A percentile compares a stretch with the other conserved stretches of the same genome.
These are phyloP conservation scores for Taphrina confusa DNA, from an alignment of 1,139 yeast genomes.

Conservation along the genomic window DNA sequence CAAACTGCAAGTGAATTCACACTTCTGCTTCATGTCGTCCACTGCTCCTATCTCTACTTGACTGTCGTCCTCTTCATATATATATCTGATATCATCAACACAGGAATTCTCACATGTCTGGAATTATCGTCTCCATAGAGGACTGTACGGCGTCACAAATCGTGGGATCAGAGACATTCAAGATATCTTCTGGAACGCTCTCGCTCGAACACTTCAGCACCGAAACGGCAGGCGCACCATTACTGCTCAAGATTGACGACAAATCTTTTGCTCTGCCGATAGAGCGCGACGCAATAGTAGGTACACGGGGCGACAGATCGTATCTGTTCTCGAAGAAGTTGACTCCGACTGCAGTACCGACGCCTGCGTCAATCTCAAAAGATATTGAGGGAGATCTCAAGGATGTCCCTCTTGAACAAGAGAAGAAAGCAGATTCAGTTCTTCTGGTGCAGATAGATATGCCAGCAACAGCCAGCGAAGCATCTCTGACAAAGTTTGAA, in stretches of 20 bases:
- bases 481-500: constrained; percentile 21
- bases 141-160: constrained; percentile 11
- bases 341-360: not conserved
- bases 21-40: too few relatives aligned
- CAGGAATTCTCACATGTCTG: too few relatives aligned
- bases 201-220: constrained; percentile 7
- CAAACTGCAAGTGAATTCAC: too few relatives aligned
- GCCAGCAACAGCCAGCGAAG: constrained; percentile 19
- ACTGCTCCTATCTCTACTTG: too few relatives aligned
- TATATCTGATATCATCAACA: too few relatives aligned
- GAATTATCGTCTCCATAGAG: not conserved
- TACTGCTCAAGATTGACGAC: constrained; percentile 6
- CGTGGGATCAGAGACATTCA: constrained; percentile 23
- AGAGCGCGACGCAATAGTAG: constrained; percentile 25
- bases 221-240: not conserved
- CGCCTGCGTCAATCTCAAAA: not conserved
- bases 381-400: not conserved
- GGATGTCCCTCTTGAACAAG: constrained; percentile 3
- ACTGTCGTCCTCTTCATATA: too few relatives aligned
- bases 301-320: constrained; percentile 30
- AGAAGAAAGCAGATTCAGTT: not conserved
- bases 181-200: constrained; percentile 16
- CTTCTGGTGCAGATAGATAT: constrained; percentile 13
- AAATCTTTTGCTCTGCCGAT: constrained; percentile 19
- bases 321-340: constrained; percentile 15